phyloP scores from a whole-genome alignment of 1,139 yeast genomes.

The Hemisphaericaspora lyxosophila region DNA sequence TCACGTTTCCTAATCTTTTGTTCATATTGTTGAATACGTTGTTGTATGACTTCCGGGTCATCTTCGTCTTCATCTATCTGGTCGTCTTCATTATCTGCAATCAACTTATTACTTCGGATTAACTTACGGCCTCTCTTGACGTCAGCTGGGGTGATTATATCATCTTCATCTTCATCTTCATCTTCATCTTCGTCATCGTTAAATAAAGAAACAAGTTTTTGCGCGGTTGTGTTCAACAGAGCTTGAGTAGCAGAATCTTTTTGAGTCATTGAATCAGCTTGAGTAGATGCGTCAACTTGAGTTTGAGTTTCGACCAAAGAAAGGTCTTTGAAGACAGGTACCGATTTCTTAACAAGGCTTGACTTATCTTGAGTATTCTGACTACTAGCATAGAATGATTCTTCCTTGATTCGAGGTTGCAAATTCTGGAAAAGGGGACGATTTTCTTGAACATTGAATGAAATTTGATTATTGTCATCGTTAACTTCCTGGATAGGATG shows the following conservation, averaged over 20 bases:
- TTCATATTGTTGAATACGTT: conserved; percentile 35
- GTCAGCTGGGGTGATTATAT: conserved; percentile 28
- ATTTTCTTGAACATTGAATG: conserved; percentile 1
- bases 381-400: conserved; percentile 4
- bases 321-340: conserved; percentile 18
- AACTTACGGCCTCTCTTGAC: conserved; percentile 26
- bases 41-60: conserved; percentile 28
- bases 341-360: conserved; percentile 1
- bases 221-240: conserved; percentile 16
- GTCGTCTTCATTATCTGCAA: conserved; percentile 19
- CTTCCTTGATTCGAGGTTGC: conserved; percentile 21
- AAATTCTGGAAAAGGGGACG: conserved; percentile 32
- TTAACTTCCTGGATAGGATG: neutral
- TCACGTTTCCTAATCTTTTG: conserved; percentile 41
- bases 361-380: conserved; percentile 5
- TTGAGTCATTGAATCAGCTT: conserved; percentile 20
- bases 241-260: conserved; percentile 19
- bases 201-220: conserved; percentile 4
- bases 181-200: conserved; percentile 2
- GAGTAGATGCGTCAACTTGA: conserved; percentile 18
- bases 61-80: conserved; percentile 24
- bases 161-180: conserved; percentile 24
- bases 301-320: conserved; percentile 7
- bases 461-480: neutral
- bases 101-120: conserved; percentile 19